These are phyloP conservation scores for Chlamydomonas sp. DNA, from an alignment of 139 green algal genomes.

Conservation along the genomic window DNA sequence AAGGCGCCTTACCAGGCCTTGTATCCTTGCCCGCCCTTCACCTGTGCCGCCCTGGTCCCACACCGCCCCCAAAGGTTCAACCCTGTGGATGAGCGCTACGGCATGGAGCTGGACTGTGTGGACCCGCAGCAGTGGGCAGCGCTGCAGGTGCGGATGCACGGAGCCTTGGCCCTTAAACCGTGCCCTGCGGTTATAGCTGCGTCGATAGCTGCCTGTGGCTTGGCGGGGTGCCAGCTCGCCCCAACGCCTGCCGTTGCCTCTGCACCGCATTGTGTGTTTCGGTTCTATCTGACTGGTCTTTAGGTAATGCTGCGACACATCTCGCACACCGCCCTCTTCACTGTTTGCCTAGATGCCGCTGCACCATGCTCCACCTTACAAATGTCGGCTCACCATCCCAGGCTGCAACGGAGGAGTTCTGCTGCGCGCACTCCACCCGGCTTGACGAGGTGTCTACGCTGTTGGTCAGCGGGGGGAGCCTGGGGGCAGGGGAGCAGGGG, in stretches of 20 bases:
- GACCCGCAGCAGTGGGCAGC: constrained; percentile 70
- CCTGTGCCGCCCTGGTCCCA: too few species aligned
- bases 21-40: too few species aligned
- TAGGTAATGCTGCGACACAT: not conserved
- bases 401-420: constrained; percentile 81
- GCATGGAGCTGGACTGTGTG: constrained; percentile 86
- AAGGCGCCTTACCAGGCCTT: too few species aligned
- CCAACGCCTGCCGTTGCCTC: too few species aligned
- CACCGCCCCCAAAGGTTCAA: constrained; percentile 63
- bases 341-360: too few species aligned
- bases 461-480: constrained; percentile 39
- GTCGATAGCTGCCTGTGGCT: too few species aligned
- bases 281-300: too few species aligned
- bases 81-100: constrained; percentile 73
- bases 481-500: not conserved
- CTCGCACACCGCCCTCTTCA: not conserved
- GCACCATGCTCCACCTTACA: too few species aligned
- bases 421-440: constrained; percentile 47
- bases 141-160: constrained; percentile 3
- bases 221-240: too few species aligned
- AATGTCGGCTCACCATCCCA: constrained; percentile 20
- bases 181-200: constrained; percentile 20
- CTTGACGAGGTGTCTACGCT: constrained; percentile 61
- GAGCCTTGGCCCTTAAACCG: not conserved
- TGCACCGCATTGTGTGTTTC: too few species aligned